These are phyloP conservation scores for Lachnum nothofagi DNA, from an alignment of 2,329 filamentous ascomycete species.

Conservation along the genomic window DNA sequence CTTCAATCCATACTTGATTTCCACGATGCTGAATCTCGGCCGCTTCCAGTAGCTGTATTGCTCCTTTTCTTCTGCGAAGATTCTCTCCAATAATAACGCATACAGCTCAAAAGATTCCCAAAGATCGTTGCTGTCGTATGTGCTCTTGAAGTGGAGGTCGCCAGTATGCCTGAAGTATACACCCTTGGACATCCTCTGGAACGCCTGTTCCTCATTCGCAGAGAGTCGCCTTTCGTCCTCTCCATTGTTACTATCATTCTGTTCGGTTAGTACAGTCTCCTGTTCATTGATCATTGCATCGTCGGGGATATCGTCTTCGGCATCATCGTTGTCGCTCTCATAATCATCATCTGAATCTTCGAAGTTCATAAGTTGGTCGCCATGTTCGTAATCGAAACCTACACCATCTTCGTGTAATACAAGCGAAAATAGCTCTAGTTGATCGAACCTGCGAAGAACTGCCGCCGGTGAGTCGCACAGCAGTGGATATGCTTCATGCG, in stretches of 20 bases:
- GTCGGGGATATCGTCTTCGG: background rate
- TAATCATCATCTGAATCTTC: background rate
- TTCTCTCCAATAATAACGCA: background rate
- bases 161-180: constrained; percentile 9
- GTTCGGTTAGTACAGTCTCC: background rate
- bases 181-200: background rate
- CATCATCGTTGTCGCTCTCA: background rate
- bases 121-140: background rate
- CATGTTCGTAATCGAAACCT: background rate
- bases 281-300: background rate
- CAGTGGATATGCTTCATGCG: background rate
- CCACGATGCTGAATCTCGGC: constrained; percentile 11
- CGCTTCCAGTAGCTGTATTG: constrained; percentile 4
- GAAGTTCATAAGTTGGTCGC: background rate
- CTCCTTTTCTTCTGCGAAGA: background rate
- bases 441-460: constrained; percentile 4
- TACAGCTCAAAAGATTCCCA: background rate
- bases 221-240: background rate
- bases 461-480: background rate
- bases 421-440: constrained; percentile 9
- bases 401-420: constrained; percentile 2
- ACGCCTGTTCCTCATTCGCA: background rate
- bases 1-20: constrained; percentile 5
- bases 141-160: constrained; percentile 13
- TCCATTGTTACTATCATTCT: background rate